phyloP scores from a whole-genome alignment of 768 basidiomycete genomes.

The Trichaptum fuscoviolaceum region DNA sequence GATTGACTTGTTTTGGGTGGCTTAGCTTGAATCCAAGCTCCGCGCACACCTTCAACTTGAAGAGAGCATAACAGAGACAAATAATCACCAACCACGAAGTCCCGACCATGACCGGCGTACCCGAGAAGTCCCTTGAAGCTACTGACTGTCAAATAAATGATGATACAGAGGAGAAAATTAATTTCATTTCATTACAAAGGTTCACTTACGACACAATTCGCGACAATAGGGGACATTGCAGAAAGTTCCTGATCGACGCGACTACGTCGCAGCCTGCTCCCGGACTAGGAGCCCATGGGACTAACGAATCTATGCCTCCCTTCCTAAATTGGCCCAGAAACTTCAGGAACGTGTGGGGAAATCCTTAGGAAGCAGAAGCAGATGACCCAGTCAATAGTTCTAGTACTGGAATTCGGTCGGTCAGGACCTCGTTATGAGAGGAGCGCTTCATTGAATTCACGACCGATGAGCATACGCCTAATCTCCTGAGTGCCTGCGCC shows the following conservation, averaged over 20 bases:
- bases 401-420: no score
- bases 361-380: background rate
- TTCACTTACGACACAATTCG: background rate
- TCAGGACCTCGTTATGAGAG: background rate
- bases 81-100: background rate
- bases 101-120: background rate
- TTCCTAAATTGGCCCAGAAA: background rate
- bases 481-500: conserved; percentile 98
- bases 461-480: conserved; percentile 86
- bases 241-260: background rate
- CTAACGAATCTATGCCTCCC: background rate
- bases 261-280: background rate
- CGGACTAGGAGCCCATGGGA: background rate
- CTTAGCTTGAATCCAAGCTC: background rate
- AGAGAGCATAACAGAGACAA: background rate
- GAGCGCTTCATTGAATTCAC: conserved; percentile 82
- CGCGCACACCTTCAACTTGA: background rate
- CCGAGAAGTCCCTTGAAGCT: background rate
- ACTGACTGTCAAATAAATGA: background rate
- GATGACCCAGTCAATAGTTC: background rate
- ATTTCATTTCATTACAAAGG: background rate
- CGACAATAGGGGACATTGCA: background rate
- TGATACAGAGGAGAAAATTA: background rate
- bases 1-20: background rate
- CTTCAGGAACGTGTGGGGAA: background rate